Evolutionary conservation across 106 monocot genomes (phyloP), one percentile per base, ranked within the genome.

Genomic region (Iris macrosiphon): DNA sequence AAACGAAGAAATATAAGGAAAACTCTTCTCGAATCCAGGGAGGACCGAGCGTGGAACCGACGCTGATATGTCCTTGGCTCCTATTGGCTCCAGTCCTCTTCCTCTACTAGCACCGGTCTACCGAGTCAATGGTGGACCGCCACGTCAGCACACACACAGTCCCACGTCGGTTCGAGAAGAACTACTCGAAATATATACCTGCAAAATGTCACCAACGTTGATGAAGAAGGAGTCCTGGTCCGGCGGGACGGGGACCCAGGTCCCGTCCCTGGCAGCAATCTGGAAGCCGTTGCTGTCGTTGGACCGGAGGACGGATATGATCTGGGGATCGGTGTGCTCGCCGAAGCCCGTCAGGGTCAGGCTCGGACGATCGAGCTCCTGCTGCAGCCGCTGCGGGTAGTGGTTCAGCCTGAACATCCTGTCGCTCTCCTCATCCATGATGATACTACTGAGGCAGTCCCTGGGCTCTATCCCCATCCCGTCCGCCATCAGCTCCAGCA

Each of bases 181-280:
- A 54, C 2, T 14, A 2, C 6, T 1, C 10, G 8, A 6, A 26
- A 45, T 21, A 35, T 5, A 3, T 55, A 89, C 89, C 84, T 89
- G 84, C 5, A 89, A 37, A 16, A 74, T 61, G 55, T 90, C 89
- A 1, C 89, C 89, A 26, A 80, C 84, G 32, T 71, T 80, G 65
- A 90, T 49, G 66, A 84, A 90, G 66, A 84, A 84, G 42, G 89
- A 77, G 33, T 28, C 27, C 10, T 62, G 67, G 30, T 90, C 89
- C 0, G 84, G 67, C 0, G 80, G 74, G n/a, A 90, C 78, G 1
- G 71, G 50, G 43, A 78, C 68, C 89, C 84, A 90, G 21, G 29
- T 71, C 7, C 89, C 89, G 60, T 90, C 89, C 11, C 29, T 64
- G 19, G 78, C 44, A 3, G 84, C 57, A 26, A 82, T 72, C 63